Evolutionary conservation across 257 asterid genomes (phyloP).

Genomic region (Solanum tarapatanum): DNA sequence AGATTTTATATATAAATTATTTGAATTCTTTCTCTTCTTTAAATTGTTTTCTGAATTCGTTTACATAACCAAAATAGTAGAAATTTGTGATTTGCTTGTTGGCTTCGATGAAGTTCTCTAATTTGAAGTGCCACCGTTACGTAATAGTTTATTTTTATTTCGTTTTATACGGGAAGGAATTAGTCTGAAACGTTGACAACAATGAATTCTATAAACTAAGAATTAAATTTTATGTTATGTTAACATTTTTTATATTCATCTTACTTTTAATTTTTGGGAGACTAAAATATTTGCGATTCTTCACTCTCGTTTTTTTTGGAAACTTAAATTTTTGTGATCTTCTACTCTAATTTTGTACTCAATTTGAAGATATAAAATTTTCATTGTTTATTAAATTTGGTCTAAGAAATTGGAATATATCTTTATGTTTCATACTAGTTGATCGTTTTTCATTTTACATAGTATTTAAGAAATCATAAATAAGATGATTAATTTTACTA

Average conservation of each 20-base stretch:
- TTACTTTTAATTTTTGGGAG: neutral
- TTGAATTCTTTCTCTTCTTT: neutral
- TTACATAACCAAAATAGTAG: neutral
- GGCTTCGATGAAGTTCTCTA: too few species aligned
- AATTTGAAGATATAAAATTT: neutral
- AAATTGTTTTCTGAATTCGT: too few species aligned
- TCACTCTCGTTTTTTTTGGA: neutral
- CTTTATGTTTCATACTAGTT: too few species aligned
- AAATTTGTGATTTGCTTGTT: neutral
- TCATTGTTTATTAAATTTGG: neutral
- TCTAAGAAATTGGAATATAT: too few species aligned
- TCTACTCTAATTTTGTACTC: neutral
- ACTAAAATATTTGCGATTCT: neutral
- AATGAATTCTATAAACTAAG: neutral
- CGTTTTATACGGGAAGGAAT: too few species aligned
- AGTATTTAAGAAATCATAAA: too few species aligned
- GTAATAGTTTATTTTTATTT: too few species aligned
- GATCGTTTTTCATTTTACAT: too few species aligned
- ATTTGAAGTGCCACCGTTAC: too few species aligned
- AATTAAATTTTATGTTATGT: neutral
- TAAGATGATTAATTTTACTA: neutral
- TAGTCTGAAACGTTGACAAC: neutral
- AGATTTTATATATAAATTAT: too few species aligned
- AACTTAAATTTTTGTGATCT: neutral
- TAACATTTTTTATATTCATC: neutral